Base-by-base conservation (phyloP, 1,284 basidiomycete species). In the Entoloma clypeatum region DNA sequence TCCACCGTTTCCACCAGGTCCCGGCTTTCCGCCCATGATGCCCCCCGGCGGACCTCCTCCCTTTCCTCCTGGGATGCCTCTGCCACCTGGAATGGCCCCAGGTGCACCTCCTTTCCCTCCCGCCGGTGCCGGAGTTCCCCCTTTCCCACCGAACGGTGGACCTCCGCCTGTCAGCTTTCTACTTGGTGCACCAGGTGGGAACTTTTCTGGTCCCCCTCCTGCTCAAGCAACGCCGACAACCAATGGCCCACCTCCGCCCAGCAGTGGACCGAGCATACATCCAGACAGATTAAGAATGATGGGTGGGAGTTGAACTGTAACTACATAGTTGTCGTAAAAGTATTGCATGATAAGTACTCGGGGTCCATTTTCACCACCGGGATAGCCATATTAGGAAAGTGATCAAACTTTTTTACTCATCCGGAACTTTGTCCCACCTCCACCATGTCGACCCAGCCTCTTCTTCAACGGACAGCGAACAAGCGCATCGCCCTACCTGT, bases 401-500 rank as follows among this genome's bases (percentile, higher is more conserved):
- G n/a, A n/a, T n/a, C 2, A 24, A 11, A 23, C 16, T 23, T 32
- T n/a, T 18, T 16, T n/a, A 11, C 9, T 18, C 18, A 4, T 1
- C 25, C 21, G 10, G 33, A 29, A 34, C 43, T 32, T 27, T 19
- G 10, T 4, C 36, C 40, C 45, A 48, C 45, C 49, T 33, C 44
- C 44, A 57, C 39, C 50, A 96, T 97, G 96, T 99, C 95, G 13
- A 96, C 93, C 41, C 96, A 98, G 65, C 96, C 96, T 14, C 80
- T 99, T 34, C 86, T 99, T 34, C 95, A 99, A 67, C 85, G 96
- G 46, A 96, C 94, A 11, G 90, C 92, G 2, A 81, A 86, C 37
- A 96, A 96, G 71, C 87, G 93, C 49, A 97, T 97, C 57, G 93
- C 93, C 8, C 83, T 97, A 28, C 93, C 94, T 28, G 82, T 97